phyloP scores from a whole-genome alignment of 2,329 filamentous ascomycete genomes.

The Hypoxylon rubiginosum region DNA sequence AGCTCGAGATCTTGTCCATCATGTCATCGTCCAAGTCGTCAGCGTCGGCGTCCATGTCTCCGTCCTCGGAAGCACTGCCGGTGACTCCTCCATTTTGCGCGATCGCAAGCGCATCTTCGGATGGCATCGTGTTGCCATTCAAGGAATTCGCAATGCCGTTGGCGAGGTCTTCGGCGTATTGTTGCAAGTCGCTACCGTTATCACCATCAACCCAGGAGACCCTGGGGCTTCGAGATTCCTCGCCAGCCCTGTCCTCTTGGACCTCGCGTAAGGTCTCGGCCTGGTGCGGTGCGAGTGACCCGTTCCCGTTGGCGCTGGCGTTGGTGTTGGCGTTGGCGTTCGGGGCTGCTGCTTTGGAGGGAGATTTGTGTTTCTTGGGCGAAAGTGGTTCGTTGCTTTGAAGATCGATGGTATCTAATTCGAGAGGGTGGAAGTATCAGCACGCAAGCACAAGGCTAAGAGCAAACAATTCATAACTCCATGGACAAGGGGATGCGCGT shows the following conservation, averaged over 20 bases:
- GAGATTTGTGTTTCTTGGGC: slow-evolving; percentile 81
- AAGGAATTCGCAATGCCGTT: slow-evolving; percentile 58
- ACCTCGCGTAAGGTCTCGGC: slow-evolving; percentile 86
- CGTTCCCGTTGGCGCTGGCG: too few relatives aligned
- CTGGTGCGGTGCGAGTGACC: slow-evolving; percentile 80
- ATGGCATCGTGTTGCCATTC: slow-evolving; percentile 59
- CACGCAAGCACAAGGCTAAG: slow-evolving; percentile 27
- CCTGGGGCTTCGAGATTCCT: slow-evolving; percentile 74
- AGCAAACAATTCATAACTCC: slow-evolving; percentile 31
- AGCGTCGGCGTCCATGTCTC: slow-evolving; percentile 75
- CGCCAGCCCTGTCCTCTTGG: slow-evolving; percentile 80
- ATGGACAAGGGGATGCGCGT: slow-evolving; percentile 37
- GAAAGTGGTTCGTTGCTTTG: slow-evolving; percentile 87
- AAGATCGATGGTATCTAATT: slow-evolving; percentile 90
- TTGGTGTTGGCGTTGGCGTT: too few relatives aligned
- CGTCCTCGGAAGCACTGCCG: slow-evolving; percentile 66
- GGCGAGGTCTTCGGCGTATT: slow-evolving; percentile 62
- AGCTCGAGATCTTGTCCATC: slow-evolving; percentile 99
- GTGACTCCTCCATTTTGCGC: slow-evolving; percentile 72
- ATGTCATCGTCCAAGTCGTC: slow-evolving; percentile 89
- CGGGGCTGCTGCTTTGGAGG: slow-evolving; percentile 63
- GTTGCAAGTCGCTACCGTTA: slow-evolving; percentile 58
- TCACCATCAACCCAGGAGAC: slow-evolving; percentile 66
- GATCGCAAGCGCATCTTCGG: slow-evolving; percentile 70
- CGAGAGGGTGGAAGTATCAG: slow-evolving; percentile 48